phyloP scores from a whole-genome alignment of 2,329 filamentous ascomycete species.

The Fusarium pseudograminearum region DNA sequence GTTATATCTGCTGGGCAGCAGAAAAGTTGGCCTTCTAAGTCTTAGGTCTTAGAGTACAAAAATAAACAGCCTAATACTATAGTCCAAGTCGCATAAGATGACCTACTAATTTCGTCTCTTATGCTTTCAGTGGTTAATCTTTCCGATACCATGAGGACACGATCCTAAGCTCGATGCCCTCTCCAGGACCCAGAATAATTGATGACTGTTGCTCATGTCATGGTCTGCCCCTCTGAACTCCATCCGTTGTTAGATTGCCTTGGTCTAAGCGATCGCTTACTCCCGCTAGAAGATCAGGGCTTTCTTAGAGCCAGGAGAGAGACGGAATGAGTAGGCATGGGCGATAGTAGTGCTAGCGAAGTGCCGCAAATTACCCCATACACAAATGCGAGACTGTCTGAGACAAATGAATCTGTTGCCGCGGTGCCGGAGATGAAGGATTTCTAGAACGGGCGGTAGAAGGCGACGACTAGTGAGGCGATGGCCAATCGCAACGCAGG shows the following conservation, averaged over 20 bases:
- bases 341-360: not conserved
- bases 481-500: slow-evolving; percentile 31
- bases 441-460: slow-evolving; percentile 46
- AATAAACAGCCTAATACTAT: too few relatives aligned
- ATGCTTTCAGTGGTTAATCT: too few relatives aligned
- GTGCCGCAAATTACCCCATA: slow-evolving; percentile 3
- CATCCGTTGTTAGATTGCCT: slow-evolving; percentile 21
- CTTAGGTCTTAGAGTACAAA: too few relatives aligned
- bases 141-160: too few relatives aligned
- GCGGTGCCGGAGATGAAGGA: slow-evolving; percentile 39
- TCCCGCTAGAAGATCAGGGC: slow-evolving; percentile 20
- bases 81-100: too few relatives aligned
- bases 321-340: slow-evolving; percentile 2
- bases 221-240: slow-evolving; percentile 18
- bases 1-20: not conserved
- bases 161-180: not conserved
- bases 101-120: too few relatives aligned
- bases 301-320: slow-evolving; percentile 5
- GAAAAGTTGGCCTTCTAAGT: too few relatives aligned
- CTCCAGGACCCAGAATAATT: not conserved
- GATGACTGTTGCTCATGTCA: slow-evolving; percentile 7
- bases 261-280: slow-evolving; percentile 24
- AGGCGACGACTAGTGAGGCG: slow-evolving; percentile 20
- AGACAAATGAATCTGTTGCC: slow-evolving; percentile 10
- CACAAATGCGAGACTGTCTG: slow-evolving; percentile 10